phyloP scores from a whole-genome alignment of 1,139 yeast species.

The Geotrichum restrictum region DNA sequence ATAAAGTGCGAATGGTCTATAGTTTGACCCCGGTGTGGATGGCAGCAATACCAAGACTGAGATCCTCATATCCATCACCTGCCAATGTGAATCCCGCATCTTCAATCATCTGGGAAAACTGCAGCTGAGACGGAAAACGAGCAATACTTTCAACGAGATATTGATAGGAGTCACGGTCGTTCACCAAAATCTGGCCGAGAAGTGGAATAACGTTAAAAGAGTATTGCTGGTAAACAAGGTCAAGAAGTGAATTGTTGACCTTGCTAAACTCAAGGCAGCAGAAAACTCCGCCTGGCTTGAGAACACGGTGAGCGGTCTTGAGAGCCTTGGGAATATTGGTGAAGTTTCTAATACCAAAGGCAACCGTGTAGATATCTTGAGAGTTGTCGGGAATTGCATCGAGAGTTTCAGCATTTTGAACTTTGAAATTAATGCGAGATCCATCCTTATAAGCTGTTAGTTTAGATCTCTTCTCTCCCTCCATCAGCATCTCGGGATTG shows the following conservation, averaged over 20 bases:
- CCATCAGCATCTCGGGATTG: slow-evolving; percentile 91
- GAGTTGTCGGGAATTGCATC: slow-evolving; percentile 81
- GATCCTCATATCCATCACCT: slow-evolving; percentile 85
- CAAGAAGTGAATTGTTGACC: slow-evolving; percentile 75
- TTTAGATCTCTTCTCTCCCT: slow-evolving; percentile 74
- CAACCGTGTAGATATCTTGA: slow-evolving; percentile 92
- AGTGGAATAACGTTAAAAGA: slow-evolving; percentile 84
- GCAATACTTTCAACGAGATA: slow-evolving; percentile 91
- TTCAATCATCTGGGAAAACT: slow-evolving; percentile 85
- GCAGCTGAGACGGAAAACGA: slow-evolving; percentile 87
- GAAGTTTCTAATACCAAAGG: slow-evolving; percentile 95
- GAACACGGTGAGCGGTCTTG: slow-evolving; percentile 86
- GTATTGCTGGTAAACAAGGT: slow-evolving; percentile 77
- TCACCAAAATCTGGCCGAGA: slow-evolving; percentile 92
- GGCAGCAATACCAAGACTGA: slow-evolving; percentile 95
- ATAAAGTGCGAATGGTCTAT: slow-evolving; percentile 26
- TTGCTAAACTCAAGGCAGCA: slow-evolving; percentile 94
- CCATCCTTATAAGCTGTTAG: slow-evolving; percentile 46
- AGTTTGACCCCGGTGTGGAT: slow-evolving; percentile 93
- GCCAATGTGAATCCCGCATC: slow-evolving; percentile 93
- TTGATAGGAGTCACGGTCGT: slow-evolving; percentile 93
- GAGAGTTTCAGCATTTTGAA: slow-evolving; percentile 88
- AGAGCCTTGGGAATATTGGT: slow-evolving; percentile 92
- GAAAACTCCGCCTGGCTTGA: slow-evolving; percentile 98
- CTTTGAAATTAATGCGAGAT: slow-evolving; percentile 69